Evolutionary conservation across 2,329 filamentous ascomycete genomes (phyloP).

Genomic region (Aplosporella prunicola): DNA sequence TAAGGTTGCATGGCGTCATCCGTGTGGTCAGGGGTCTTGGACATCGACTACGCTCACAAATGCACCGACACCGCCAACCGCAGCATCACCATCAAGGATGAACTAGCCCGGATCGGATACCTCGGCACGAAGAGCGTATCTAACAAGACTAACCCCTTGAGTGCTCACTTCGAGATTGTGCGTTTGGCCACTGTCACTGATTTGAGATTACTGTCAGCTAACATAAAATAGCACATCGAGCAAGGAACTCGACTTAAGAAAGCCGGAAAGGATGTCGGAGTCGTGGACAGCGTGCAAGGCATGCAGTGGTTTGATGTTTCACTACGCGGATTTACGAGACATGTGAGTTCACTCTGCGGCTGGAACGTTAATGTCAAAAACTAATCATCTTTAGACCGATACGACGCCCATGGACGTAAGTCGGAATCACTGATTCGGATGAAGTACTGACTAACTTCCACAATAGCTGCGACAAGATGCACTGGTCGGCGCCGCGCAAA

Average conservation of each 20-base stretch:
- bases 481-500: conserved; percentile 1
- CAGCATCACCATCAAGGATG: conserved; percentile 17
- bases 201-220: too few species aligned
- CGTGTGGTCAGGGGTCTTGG: neutral
- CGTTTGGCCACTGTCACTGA: neutral
- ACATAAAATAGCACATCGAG: conserved; percentile 3
- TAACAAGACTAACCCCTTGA: neutral
- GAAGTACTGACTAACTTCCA: neutral
- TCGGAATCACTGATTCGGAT: neutral
- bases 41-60: neutral
- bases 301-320: conserved; percentile 10
- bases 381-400: neutral
- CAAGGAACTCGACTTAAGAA: conserved; percentile 7
- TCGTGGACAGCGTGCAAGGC: conserved; percentile 7
- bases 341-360: neutral
- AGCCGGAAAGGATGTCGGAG: conserved; percentile 8
- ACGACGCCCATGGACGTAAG: conserved; percentile 6
- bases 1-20: conserved; percentile 1
- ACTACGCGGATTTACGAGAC: neutral
- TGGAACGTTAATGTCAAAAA: too few species aligned
- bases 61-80: neutral
- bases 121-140: conserved; percentile 16
- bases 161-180: conserved; percentile 10
- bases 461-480: neutral
- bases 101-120: conserved; percentile 24